Conservation (phyloP, 2,329 filamentous ascomycete species). For the Stagonosporopsis cucurbitacearum region DNA sequence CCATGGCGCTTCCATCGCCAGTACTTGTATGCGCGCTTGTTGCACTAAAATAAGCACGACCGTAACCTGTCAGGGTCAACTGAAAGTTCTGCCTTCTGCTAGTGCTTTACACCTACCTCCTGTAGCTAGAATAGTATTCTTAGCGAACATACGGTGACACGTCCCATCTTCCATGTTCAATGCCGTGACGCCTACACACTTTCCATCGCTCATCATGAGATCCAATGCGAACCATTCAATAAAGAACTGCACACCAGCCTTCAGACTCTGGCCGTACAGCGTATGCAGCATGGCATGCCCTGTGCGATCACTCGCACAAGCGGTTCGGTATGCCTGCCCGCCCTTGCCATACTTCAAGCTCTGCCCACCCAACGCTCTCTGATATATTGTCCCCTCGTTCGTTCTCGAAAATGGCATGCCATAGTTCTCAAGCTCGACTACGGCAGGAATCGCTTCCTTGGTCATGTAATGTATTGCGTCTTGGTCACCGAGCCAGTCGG, state of each 20-base stretch:
- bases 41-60: conserved; percentile 59
- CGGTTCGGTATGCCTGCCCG: conserved; percentile 57
- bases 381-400: conserved; percentile 55
- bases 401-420: conserved; percentile 62
- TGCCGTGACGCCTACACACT: conserved; percentile 56
- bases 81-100: background rate
- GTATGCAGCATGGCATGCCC: conserved; percentile 60
- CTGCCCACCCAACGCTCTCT: conserved; percentile 58
- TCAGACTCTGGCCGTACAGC: conserved; percentile 57
- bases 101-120: conserved; percentile 28
- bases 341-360: conserved; percentile 56
- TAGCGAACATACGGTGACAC: conserved; percentile 56
- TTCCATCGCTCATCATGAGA: conserved; percentile 57
- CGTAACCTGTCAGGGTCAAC: conserved; percentile 47
- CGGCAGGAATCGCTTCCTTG: conserved; percentile 59
- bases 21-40: conserved; percentile 59
- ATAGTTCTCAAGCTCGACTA: conserved; percentile 63
- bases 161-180: conserved; percentile 59
- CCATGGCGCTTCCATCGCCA: conserved; percentile 60
- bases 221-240: conserved; percentile 60
- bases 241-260: conserved; percentile 58
- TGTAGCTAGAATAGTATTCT: conserved; percentile 58
- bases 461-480: conserved; percentile 68
- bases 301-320: conserved; percentile 56
- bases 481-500: conserved; percentile 66